Conservation (phyloP, 352 stramenopile species). For the Elongisporangium undulatum region DNA sequence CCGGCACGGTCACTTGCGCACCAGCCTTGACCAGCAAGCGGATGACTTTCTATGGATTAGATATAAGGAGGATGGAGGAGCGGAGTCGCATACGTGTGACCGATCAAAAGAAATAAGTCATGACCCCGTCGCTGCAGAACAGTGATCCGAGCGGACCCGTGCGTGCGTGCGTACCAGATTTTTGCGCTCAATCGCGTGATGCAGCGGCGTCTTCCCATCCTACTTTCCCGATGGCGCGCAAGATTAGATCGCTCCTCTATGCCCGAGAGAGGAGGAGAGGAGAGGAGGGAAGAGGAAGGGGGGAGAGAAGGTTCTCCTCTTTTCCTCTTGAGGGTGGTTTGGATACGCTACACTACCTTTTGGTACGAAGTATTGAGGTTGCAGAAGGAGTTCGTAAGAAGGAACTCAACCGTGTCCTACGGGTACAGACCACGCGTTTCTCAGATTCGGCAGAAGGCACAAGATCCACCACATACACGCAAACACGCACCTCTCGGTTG, state of each 20-base stretch:
- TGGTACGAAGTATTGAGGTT: neutral
- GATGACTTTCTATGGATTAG: conserved; percentile 16
- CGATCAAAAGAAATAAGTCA: neutral
- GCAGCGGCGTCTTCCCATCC: conserved; percentile 32
- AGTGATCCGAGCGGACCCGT: neutral
- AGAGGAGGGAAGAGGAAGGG: neutral
- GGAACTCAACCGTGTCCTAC: neutral
- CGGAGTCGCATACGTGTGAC: neutral
- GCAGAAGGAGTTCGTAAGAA: neutral
- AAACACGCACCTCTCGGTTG: conserved; percentile 14
- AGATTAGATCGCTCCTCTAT: neutral
- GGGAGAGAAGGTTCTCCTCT: neutral
- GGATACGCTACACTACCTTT: neutral
- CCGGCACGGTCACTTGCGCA: conserved; percentile 15
- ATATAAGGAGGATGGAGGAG: neutral
- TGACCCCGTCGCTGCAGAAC: neutral
- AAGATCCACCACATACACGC: neutral
- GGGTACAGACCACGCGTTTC: neutral
- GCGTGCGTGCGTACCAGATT: conserved; percentile 16
- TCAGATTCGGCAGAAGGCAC: neutral
- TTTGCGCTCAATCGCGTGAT: conserved; percentile 18
- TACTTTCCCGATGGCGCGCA: conserved; percentile 3
- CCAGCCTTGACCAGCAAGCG: conserved; percentile 19
- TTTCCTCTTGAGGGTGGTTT: neutral
- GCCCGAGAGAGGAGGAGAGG: neutral